These are phyloP conservation scores for Penicillium flavigenum DNA, from an alignment of 495 filamentous ascomycete species.

Conservation along the genomic window DNA sequence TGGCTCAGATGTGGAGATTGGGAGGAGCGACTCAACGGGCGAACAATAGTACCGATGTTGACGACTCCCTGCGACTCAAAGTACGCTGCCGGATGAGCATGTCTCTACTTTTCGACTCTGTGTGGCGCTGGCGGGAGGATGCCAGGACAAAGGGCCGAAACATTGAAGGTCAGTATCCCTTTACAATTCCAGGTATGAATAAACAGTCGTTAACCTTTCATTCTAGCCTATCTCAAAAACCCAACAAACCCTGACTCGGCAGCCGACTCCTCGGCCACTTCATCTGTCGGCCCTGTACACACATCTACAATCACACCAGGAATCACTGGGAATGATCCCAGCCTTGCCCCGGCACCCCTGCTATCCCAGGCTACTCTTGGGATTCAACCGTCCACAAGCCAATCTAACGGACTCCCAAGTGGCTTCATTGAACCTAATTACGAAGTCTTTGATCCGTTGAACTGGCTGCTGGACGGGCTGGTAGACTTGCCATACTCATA, in stretches of 20 bases:
- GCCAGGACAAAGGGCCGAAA: conserved; percentile 75
- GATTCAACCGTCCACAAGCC: conserved; percentile 27
- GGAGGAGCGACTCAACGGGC: conserved; percentile 50
- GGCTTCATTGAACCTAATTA: conserved; percentile 66
- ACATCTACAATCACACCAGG: conserved; percentile 39
- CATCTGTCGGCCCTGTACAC: conserved; percentile 41
- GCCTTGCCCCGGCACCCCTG: conserved; percentile 47
- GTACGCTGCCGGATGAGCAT: conserved; percentile 90
- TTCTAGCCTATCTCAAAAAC: conserved; percentile 70
- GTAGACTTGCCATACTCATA: conserved; percentile 72
- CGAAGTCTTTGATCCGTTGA: conserved; percentile 84
- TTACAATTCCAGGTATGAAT: not conserved
- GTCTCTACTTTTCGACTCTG: conserved; percentile 87
- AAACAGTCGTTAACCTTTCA: not conserved
- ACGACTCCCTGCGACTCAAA: conserved; percentile 76
- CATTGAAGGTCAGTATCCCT: conserved; percentile 58
- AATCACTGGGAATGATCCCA: conserved; percentile 42
- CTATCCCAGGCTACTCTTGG: conserved; percentile 38
- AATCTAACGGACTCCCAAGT: conserved; percentile 45
- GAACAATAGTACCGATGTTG: conserved; percentile 44
- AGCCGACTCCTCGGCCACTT: conserved; percentile 69
- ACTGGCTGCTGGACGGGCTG: conserved; percentile 85
- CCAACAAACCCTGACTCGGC: conserved; percentile 82
- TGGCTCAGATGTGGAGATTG: conserved; percentile 89
- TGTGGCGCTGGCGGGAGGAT: conserved; percentile 91